These are phyloP conservation scores for Viridothelium virens DNA, from an alignment of 495 filamentous ascomycete species.

Conservation along the genomic window DNA sequence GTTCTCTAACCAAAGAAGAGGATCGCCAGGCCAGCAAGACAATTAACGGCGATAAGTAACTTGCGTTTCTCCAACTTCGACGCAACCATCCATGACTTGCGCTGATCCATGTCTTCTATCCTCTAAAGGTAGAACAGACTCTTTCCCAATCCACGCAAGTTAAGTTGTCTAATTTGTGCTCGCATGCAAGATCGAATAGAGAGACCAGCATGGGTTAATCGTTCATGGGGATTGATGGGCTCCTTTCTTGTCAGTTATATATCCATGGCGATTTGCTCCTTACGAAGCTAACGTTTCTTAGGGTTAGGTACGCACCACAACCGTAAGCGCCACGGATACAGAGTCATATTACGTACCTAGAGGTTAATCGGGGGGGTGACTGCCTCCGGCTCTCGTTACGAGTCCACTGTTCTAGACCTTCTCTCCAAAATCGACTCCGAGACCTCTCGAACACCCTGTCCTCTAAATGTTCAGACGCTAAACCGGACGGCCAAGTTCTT, in stretches of 20 bases:
- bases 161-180: background rate
- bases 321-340: background rate
- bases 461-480: background rate
- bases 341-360: background rate
- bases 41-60: slow-evolving; percentile 59
- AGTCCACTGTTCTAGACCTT: background rate
- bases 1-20: slow-evolving; percentile 48
- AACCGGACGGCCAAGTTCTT: background rate
- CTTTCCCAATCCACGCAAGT: background rate
- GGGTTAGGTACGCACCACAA: background rate
- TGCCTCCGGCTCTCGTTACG: background rate
- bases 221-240: background rate
- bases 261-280: background rate
- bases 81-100: slow-evolving; percentile 42
- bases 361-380: background rate
- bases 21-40: slow-evolving; percentile 52
- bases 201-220: background rate
- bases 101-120: slow-evolving; percentile 9
- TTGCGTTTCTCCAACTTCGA: slow-evolving; percentile 54
- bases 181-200: background rate
- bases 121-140: background rate
- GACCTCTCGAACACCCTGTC: background rate
- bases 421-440: background rate
- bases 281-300: background rate
- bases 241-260: background rate